Percentiles rank a stretch among this genome's conserved stretches.
Conservation (phyloP, 2,329 filamentous ascomycete genomes). For the Triangularia verruculosa region DNA sequence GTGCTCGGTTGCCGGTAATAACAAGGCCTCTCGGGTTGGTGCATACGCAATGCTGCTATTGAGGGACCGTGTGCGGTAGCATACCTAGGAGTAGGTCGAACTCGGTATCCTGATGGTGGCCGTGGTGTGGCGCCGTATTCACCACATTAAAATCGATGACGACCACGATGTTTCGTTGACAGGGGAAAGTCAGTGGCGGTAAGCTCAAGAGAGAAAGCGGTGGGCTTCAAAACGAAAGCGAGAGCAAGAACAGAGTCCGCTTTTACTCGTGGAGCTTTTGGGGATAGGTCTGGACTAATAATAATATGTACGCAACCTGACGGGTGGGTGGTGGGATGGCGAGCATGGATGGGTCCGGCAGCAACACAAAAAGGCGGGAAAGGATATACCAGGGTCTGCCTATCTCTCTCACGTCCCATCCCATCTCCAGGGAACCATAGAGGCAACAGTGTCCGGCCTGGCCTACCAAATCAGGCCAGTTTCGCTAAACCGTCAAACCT, state of each 20-base stretch:
- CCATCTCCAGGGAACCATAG: slow-evolving; percentile 15
- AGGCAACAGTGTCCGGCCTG: background rate
- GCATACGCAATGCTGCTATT: slow-evolving; percentile 19
- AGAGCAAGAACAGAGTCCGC: slow-evolving; percentile 5
- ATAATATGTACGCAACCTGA: slow-evolving; percentile 13
- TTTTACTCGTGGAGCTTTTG: slow-evolving; percentile 2
- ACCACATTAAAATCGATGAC: background rate
- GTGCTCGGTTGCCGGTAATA: slow-evolving; percentile 20
- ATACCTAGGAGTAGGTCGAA: slow-evolving; percentile 13
- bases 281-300: slow-evolving; percentile 12
- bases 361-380: slow-evolving; percentile 3
- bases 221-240: background rate
- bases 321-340: background rate
- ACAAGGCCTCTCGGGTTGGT: slow-evolving; percentile 6
- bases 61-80: slow-evolving; percentile 1
- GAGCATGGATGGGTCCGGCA: slow-evolving; percentile 9
- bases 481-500: slow-evolving; percentile 20
- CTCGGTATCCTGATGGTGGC: background rate
- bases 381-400: slow-evolving; percentile 1
- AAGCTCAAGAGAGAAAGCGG: background rate
- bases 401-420: slow-evolving; percentile 7
- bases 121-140: background rate
- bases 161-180: background rate
- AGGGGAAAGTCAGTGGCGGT: background rate
- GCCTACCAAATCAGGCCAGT: slow-evolving; percentile 9